Percentiles rank a stretch among this genome's conserved stretches.
Conservation (phyloP, 164 flowering plant species). For the Hamamelis virginiana region DNA sequence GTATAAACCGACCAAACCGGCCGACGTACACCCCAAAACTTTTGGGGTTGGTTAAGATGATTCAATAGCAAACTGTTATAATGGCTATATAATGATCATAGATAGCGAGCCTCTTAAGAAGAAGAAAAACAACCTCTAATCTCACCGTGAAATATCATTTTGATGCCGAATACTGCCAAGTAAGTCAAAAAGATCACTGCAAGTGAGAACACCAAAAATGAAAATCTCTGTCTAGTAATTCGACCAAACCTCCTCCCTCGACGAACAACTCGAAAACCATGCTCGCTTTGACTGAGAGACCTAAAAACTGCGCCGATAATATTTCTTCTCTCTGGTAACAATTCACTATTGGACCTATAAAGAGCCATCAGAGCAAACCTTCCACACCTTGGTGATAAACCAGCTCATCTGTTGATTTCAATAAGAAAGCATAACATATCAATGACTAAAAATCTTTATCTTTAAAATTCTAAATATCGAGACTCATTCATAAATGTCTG, state of each 20-base stretch:
- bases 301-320: constrained; percentile 21
- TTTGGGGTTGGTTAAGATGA: no score
- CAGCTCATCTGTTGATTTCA: constrained; percentile 25
- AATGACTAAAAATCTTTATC: not conserved
- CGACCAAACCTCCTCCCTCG: constrained; percentile 57
- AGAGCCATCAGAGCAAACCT: constrained; percentile 37
- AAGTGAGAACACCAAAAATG: constrained; percentile 39
- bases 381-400: constrained; percentile 1
- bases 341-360: constrained; percentile 28
- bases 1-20: no score
- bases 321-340: constrained; percentile 43
- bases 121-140: not conserved
- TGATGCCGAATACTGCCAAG: constrained; percentile 38
- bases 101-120: not conserved
- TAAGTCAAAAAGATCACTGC: constrained; percentile 39
- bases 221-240: constrained; percentile 34
- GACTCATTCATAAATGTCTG: not conserved
- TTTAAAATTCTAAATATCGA: not conserved
- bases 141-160: constrained; percentile 57
- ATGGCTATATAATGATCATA: not conserved
- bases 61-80: no score
- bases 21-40: no score
- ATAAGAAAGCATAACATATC: not conserved
- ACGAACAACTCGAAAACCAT: constrained; percentile 34
- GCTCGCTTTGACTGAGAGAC: constrained; percentile 25